phyloP scores from a whole-genome alignment of 2,329 filamentous ascomycete species.

The Didymella sp. region DNA sequence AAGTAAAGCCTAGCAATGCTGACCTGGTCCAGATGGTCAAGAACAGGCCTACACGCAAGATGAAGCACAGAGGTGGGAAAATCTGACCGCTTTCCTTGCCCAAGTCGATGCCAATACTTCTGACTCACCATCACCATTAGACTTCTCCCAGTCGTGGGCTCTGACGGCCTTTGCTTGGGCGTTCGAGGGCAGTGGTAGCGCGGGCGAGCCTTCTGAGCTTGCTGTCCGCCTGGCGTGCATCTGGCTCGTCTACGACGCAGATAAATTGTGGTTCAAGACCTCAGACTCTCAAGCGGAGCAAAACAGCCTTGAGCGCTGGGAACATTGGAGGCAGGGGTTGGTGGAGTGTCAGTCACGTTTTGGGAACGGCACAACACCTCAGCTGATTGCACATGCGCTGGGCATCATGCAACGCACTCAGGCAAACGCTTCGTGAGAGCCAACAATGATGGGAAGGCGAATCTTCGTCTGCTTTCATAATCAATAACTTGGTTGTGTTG shows the following conservation, averaged over 20 bases:
- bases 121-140: constrained; percentile 9
- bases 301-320: constrained; percentile 14
- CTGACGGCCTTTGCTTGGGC: constrained; percentile 11
- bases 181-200: background rate
- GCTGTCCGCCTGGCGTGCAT: constrained; percentile 18
- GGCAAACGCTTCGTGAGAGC: background rate
- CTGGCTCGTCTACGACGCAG: constrained; percentile 19
- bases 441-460: background rate
- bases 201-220: constrained; percentile 1
- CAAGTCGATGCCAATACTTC: constrained; percentile 15
- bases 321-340: constrained; percentile 10
- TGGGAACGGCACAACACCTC: background rate
- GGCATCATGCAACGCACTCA: constrained; percentile 13
- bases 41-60: constrained; percentile 11
- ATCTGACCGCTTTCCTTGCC: constrained; percentile 21
- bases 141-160: constrained; percentile 12
- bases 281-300: background rate
- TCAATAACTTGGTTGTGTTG: too few species aligned
- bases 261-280: constrained; percentile 17
- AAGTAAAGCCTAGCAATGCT: background rate
- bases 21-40: constrained; percentile 3
- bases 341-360: background rate
- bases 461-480: too few species aligned
- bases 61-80: constrained; percentile 14
- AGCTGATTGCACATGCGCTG: constrained; percentile 12